Percentiles rank a stretch among this genome's conserved stretches.
Evolutionary conservation across 805 yeast species (phyloP).

Genomic region (Deakozyma indianensis): DNA sequence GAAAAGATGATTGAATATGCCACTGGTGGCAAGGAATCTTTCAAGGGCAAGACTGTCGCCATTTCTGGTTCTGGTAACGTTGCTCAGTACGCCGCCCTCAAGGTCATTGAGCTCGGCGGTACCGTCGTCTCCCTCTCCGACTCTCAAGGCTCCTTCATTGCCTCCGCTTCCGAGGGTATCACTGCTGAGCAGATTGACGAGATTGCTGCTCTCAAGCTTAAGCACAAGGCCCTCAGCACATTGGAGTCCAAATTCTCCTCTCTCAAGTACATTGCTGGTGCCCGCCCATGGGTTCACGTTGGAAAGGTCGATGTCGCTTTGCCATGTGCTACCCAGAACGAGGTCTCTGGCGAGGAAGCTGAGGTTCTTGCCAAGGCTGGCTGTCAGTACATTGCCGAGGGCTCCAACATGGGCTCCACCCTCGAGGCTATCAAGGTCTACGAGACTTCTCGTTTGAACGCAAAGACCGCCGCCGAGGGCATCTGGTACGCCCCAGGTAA

Average conservation of each 20-base stretch:
- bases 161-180: slow-evolving; percentile 55
- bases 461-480: slow-evolving; percentile 20
- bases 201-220: slow-evolving; percentile 72
- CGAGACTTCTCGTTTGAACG: slow-evolving; percentile 36
- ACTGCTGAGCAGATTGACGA: slow-evolving; percentile 65
- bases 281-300: slow-evolving; percentile 90
- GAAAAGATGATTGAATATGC: slow-evolving; percentile 96
- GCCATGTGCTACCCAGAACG: slow-evolving; percentile 98
- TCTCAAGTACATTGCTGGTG: slow-evolving; percentile 77
- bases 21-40: slow-evolving; percentile 73
- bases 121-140: slow-evolving; percentile 88
- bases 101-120: slow-evolving; percentile 94
- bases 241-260: slow-evolving; percentile 17
- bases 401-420: slow-evolving; percentile 99
- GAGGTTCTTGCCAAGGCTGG: slow-evolving; percentile 87
- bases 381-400: slow-evolving; percentile 89
- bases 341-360: slow-evolving; percentile 94
- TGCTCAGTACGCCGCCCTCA: slow-evolving; percentile 97
- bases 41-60: slow-evolving; percentile 88
- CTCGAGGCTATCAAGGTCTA: slow-evolving; percentile 92
- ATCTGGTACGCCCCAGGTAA: slow-evolving; percentile 99
- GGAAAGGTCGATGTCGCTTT: slow-evolving; percentile 90
- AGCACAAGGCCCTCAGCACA: slow-evolving; percentile 35
- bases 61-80: slow-evolving; percentile 98
- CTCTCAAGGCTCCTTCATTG: slow-evolving; percentile 78